These are phyloP conservation scores for Colletotrichum nymphaeae DNA, from an alignment of 2,329 filamentous ascomycete species.

Conservation along the genomic window DNA sequence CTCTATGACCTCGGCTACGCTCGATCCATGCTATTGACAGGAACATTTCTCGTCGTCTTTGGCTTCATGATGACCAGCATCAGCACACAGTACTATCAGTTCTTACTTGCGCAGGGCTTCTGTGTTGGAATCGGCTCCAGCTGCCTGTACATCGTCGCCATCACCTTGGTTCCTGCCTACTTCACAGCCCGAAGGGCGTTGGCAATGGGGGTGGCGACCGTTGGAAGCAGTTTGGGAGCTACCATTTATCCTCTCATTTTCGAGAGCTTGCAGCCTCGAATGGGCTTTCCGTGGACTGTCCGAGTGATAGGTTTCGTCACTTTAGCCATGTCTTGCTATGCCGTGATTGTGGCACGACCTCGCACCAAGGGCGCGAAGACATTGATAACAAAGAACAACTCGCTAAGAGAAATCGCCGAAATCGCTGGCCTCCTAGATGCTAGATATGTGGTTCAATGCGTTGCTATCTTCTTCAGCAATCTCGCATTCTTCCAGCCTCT, in stretches of 20 bases:
- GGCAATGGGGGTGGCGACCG: constrained; percentile 69
- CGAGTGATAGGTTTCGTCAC: constrained; percentile 50
- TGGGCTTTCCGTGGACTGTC: constrained; percentile 64
- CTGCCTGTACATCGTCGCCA: constrained; percentile 41
- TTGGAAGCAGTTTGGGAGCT: constrained; percentile 67
- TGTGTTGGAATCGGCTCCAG: constrained; percentile 49
- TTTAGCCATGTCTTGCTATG: neutral
- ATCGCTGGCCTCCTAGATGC: constrained; percentile 42
- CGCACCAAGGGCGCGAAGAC: constrained; percentile 52
- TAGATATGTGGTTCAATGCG: constrained; percentile 50
- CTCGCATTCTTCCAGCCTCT: constrained; percentile 49
- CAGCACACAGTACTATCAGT: constrained; percentile 50
- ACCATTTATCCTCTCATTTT: constrained; percentile 67
- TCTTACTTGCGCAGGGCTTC: constrained; percentile 51
- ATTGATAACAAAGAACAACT: constrained; percentile 50
- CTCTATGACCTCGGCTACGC: constrained; percentile 73
- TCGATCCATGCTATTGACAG: constrained; percentile 61
- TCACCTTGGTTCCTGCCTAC: constrained; percentile 71
- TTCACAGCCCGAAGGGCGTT: constrained; percentile 67
- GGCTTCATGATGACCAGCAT: constrained; percentile 72
- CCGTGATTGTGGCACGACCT: neutral
- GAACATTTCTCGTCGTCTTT: constrained; percentile 67
- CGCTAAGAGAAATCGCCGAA: constrained; percentile 51
- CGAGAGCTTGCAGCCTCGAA: constrained; percentile 63
- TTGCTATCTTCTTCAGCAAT: constrained; percentile 48